Evolutionary conservation across 2,329 filamentous ascomycete genomes (phyloP).

Genomic region (Fusarium sarcochroum): DNA sequence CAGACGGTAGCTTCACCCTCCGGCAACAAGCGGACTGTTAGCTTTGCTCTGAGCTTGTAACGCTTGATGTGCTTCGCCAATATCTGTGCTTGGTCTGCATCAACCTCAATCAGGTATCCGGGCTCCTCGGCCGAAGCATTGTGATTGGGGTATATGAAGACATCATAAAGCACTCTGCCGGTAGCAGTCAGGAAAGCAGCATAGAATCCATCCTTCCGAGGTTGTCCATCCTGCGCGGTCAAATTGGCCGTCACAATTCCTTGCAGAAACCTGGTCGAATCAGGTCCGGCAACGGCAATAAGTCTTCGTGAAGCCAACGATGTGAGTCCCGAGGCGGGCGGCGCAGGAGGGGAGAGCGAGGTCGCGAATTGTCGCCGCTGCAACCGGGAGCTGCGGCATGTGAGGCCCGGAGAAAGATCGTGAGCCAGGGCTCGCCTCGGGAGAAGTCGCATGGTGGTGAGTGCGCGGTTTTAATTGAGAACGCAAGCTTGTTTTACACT

Average conservation of each 20-base stretch:
- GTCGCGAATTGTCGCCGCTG: slow-evolving; percentile 53
- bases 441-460: slow-evolving; percentile 45
- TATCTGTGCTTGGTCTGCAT: slow-evolving; percentile 72
- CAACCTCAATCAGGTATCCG: slow-evolving; percentile 82
- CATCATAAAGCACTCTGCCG: slow-evolving; percentile 88
- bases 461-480: slow-evolving; percentile 24
- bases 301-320: slow-evolving; percentile 81
- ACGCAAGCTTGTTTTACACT: slow-evolving; percentile 21
- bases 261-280: slow-evolving; percentile 88
- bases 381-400: slow-evolving; percentile 53
- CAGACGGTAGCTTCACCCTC: slow-evolving; percentile 77
- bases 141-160: slow-evolving; percentile 83
- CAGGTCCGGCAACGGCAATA: slow-evolving; percentile 82
- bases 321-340: slow-evolving; percentile 64
- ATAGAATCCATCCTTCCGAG: slow-evolving; percentile 73
- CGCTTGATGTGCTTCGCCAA: slow-evolving; percentile 82
- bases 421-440: slow-evolving; percentile 41
- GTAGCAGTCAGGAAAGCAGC: slow-evolving; percentile 87
- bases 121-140: slow-evolving; percentile 48
- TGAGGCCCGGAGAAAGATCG: slow-evolving; percentile 31
- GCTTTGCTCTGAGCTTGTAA: slow-evolving; percentile 88
- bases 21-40: slow-evolving; percentile 76
- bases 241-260: slow-evolving; percentile 81
- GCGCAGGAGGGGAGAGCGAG: slow-evolving; percentile 54
- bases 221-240: slow-evolving; percentile 55